These are phyloP conservation scores for Solanum hybrid DNA, from an alignment of 305 asterid genomes.

Conservation along the genomic window DNA sequence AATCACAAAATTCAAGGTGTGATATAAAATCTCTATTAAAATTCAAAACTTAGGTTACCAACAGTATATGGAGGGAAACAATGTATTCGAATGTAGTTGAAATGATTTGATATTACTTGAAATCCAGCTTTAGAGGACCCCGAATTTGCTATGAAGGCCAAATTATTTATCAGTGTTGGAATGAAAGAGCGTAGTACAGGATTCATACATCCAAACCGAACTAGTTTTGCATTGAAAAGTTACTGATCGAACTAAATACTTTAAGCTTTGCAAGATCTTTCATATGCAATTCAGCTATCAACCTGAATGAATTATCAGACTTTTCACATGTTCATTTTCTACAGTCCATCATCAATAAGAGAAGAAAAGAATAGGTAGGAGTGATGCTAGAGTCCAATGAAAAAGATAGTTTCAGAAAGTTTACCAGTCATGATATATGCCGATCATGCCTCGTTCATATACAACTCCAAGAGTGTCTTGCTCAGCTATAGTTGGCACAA, in stretches of 20 bases:
- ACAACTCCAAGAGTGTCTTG: constrained; percentile 34
- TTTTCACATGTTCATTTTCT: not conserved
- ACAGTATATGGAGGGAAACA: not conserved
- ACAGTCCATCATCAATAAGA: not conserved
- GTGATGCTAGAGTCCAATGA: not conserved
- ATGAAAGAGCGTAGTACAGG: not conserved
- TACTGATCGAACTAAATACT: not conserved
- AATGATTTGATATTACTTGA: not conserved
- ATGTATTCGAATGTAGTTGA: not conserved
- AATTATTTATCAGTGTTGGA: not conserved
- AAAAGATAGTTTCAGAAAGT: not conserved
- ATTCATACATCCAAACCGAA: not conserved
- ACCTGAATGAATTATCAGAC: not conserved
- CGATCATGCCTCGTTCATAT: constrained; percentile 38
- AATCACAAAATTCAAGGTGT: not conserved
- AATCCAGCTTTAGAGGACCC: not conserved
- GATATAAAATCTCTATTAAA: not conserved
- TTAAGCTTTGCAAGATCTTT: not conserved
- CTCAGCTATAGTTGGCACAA: constrained; percentile 31
- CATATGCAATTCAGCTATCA: not conserved
- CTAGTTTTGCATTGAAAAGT: not conserved
- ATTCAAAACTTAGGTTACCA: not conserved
- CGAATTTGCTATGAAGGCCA: not conserved
- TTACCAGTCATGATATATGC: constrained; percentile 43
- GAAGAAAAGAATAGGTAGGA: not conserved